Evolutionary conservation across 345 rosid species (phyloP), one percentile per base, ranked within the genome.

Genomic region (Conringia planisiliqua): DNA sequence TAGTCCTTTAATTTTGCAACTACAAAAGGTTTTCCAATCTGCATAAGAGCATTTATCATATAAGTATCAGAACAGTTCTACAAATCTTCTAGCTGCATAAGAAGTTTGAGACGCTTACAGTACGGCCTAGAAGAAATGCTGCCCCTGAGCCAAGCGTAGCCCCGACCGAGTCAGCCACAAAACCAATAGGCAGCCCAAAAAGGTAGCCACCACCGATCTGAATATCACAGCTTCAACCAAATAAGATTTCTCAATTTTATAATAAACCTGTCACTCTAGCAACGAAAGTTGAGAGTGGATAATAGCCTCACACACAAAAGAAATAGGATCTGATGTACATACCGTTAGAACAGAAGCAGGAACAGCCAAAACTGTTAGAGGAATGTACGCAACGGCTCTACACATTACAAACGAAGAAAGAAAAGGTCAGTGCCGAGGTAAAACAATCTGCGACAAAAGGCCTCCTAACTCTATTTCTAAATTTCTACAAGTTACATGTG

Each of bases 161-260:
- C 58, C 99, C 99, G 32, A 96, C 80, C 13, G 99, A 96, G 85
- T 95, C 99, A 2, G 97, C 94, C 71, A 96, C 77, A 78, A 96
- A 92, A 43, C 99, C 99, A 79, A 96, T 81, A 7, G 94, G 96
- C 62, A 92, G 83, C 54, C 99, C 99, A 74, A 90, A 95, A 79
- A 96, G 96, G 81, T 96, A 96, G 58, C 99, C 99, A 59, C 99
- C 99, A 71, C 99, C 99, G 71, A 96, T 86, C 99, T 95, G 87
- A 61, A 84, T 63, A 81, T 50, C 76, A 76, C 48, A 69, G 33
- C 73, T 27, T 70, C 44, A 57, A 60, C 40, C 26, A 32, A 38
- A 62, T 84, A 51, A 80, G 80, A 26, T 42, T 42, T 44, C 24
- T 50, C 51, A 36, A 55, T 8, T 58, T 43, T 51, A 32, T 42